These are phyloP conservation scores for Cystobasidium tubakii DNA, from an alignment of 768 basidiomycete species.

Conservation along the genomic window DNA sequence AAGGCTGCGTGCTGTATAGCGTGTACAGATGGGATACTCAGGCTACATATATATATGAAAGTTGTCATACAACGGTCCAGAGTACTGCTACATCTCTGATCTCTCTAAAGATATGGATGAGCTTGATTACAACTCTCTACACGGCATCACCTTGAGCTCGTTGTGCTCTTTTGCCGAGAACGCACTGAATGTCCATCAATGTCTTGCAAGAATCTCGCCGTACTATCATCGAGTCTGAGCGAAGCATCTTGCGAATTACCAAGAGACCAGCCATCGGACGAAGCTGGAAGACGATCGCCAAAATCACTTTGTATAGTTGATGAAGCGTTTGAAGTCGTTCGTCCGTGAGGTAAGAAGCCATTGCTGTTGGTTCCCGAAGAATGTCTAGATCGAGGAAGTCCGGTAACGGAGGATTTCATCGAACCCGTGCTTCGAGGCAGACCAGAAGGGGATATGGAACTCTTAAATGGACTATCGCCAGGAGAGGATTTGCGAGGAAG, in stretches of 20 bases:
- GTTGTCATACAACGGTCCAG: no score
- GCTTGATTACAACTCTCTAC: no score
- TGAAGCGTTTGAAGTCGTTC: conserved; percentile 10
- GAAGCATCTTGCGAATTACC: conserved; percentile 18
- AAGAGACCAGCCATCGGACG: conserved; percentile 18
- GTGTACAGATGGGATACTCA: no score
- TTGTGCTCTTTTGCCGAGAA: neutral
- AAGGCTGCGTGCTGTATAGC: no score
- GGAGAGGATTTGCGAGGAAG: neutral
- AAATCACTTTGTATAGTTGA: conserved; percentile 19
- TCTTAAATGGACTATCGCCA: neutral
- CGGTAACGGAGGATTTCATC: neutral
- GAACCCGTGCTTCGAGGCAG: neutral
- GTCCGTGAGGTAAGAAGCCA: neutral
- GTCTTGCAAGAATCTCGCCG: conserved; percentile 22
- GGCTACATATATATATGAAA: no score
- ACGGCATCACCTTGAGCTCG: neutral
- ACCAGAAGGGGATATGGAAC: neutral
- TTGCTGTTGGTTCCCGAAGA: neutral
- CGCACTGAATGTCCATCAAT: neutral
- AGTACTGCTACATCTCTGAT: no score
- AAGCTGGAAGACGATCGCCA: conserved; percentile 24
- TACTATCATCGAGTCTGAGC: conserved; percentile 17
- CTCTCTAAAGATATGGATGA: no score
- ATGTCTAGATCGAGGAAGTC: conserved; percentile 6